Conservation (phyloP, 2,329 filamentous ascomycete genomes). For the Diaporthe eres region DNA sequence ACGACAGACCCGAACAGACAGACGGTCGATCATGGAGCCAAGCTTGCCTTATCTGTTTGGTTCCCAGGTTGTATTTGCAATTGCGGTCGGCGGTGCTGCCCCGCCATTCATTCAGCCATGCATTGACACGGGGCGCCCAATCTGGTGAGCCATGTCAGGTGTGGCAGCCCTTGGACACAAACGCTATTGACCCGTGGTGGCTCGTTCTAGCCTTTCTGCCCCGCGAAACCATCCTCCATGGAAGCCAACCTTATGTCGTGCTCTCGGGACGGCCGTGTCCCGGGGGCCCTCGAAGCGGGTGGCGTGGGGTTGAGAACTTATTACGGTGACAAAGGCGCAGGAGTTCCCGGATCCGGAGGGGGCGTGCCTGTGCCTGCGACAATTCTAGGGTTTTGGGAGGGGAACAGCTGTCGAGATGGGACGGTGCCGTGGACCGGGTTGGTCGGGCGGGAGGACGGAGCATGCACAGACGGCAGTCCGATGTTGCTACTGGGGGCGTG, state of each 20-base stretch:
- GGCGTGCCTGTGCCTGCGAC: conserved; percentile 19
- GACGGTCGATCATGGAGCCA: conserved; percentile 9
- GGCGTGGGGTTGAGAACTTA: conserved; percentile 8
- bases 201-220: conserved; percentile 3
- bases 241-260: conserved; percentile 24
- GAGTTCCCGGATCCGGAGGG: conserved; percentile 17
- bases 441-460: background rate
- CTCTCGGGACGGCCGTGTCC: conserved; percentile 28
- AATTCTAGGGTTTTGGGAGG: conserved; percentile 22
- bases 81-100: background rate
- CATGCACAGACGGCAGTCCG: conserved; percentile 13
- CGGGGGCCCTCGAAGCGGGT: background rate
- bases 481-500: background rate
- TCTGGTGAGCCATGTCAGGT: background rate
- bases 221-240: background rate
- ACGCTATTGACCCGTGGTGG: background rate
- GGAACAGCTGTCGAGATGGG: conserved; percentile 13
- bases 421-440: conserved; percentile 15
- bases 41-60: background rate
- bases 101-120: background rate
- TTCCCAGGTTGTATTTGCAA: conserved; percentile 23
- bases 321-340: background rate
- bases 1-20: background rate
- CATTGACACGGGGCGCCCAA: background rate
- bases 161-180: background rate